Base-by-base conservation (phyloP, 805 yeast species). In the Candida ulmi region DNA sequence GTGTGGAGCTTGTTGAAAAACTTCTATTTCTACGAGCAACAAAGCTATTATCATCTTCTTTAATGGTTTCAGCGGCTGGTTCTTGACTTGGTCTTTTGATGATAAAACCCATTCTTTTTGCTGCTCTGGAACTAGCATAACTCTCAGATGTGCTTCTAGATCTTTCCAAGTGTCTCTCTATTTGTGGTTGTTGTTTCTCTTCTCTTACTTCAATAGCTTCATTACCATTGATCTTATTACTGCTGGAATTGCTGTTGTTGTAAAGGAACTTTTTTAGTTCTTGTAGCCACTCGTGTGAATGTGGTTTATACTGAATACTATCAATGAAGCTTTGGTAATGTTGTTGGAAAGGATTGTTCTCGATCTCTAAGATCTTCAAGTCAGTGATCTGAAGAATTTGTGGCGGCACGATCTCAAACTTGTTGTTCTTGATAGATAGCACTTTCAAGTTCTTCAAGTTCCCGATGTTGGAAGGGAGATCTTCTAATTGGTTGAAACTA, bases 41-140 rank as follows among this genome's bases (percentile, higher is more conserved):
- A n/a, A 25, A 6, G 40, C 15, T 17, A 9, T n/a, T n/a, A n/a
- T 61, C 24, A 6, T 31, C 44, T 19, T 63, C 62, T 28, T 62
- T 55, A 5, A 51, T 49, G 8, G 61, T 39, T 12, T 40, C 47
- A 25, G 25, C 31, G 16, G 45, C 17, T 19, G 45, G 29, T 27
- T 48, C 55, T 32, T 57, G 69, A 26, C 36, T 43, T 26, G 55
- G 50, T 44, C 57, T 51, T 39, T 74, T 76, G 38, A 76, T 73
- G 29, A 83, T 77, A 39, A 83, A 72, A 0, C 90, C 91, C 88
- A 81, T 83, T 45, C 91, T 66, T 53, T 83, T 77, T 0, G 86
- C 76, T 5, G 87, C 85, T 40, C 78, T 70, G n/a, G 83, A 71
- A 8, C 80, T 66, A n/a, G 64, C 65, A 25, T 64, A 57, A 31